Conservation (phyloP, 2,329 filamentous ascomycete genomes). For the Chaetoscypha palmicola region DNA sequence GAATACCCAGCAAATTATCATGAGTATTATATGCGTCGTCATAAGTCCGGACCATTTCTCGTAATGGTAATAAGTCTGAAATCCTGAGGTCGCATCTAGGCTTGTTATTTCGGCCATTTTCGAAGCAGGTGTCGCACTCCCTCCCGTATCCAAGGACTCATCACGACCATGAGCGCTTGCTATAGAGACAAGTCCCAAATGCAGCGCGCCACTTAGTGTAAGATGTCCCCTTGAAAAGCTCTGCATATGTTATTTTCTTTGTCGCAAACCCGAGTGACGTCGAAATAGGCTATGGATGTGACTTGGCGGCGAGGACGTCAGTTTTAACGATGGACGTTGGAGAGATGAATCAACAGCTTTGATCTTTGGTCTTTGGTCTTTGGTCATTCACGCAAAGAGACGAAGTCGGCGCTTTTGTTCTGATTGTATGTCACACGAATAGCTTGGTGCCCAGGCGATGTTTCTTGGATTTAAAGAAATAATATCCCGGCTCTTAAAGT, state of each 20-base stretch:
- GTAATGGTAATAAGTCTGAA: conserved; percentile 36
- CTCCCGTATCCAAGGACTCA: conserved; percentile 27
- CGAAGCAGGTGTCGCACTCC: conserved; percentile 5
- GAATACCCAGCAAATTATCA: conserved; percentile 63
- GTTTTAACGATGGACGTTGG: no score
- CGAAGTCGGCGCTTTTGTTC: no score
- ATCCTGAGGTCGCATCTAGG: conserved; percentile 24
- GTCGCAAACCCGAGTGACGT: background rate
- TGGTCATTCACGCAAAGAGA: no score
- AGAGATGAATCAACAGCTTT: no score
- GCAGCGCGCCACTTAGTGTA: conserved; percentile 9
- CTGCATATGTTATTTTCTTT: conserved; percentile 13
- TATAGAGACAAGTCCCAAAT: conserved; percentile 16
- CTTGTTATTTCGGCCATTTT: no score
- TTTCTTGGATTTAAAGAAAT: no score
- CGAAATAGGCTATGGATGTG: background rate
- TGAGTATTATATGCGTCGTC: conserved; percentile 57
- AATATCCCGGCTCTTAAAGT: no score
- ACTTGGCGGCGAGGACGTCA: background rate
- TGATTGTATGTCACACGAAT: no score
- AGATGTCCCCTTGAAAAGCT: conserved; percentile 1
- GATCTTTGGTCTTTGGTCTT: no score
- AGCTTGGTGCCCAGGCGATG: no score
- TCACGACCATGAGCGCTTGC: conserved; percentile 22
- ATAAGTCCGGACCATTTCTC: conserved; percentile 34